Evolutionary conservation across 345 rosid genomes (phyloP).

Genomic region (Populus alba): DNA sequence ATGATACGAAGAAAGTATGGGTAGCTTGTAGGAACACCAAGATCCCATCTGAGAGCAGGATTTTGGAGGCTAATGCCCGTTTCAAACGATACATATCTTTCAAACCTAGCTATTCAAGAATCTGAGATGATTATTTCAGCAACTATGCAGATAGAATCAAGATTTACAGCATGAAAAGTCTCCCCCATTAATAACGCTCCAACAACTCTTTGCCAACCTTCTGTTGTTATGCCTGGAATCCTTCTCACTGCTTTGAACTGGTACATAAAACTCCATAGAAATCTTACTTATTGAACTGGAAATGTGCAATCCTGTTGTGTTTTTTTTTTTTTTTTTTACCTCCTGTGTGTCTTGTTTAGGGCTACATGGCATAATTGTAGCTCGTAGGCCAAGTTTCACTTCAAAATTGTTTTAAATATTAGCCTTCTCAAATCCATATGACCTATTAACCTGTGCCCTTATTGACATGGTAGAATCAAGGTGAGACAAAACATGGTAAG

Average conservation of each 20-base stretch:
- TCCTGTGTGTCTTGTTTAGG: too few relatives aligned
- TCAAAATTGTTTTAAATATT: too few relatives aligned
- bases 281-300: background rate
- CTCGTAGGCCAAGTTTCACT: too few relatives aligned
- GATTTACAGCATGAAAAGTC: background rate
- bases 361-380: too few relatives aligned
- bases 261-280: background rate
- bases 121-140: background rate
- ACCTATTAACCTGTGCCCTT: too few relatives aligned
- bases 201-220: background rate
- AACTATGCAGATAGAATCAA: background rate
- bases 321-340: too few relatives aligned
- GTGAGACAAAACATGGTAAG: too few relatives aligned
- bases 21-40: background rate
- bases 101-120: background rate
- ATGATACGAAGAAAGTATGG: too few relatives aligned
- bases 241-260: background rate
- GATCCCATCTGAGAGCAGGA: background rate
- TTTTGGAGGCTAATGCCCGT: background rate
- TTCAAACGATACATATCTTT: background rate
- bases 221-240: background rate
- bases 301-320: background rate
- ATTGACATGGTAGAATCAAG: rapidly evolving
- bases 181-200: background rate
- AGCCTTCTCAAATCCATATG: too few relatives aligned